Conservation (phyloP, 1,284 basidiomycete genomes). For the Cystobasidium pallidum region DNA sequence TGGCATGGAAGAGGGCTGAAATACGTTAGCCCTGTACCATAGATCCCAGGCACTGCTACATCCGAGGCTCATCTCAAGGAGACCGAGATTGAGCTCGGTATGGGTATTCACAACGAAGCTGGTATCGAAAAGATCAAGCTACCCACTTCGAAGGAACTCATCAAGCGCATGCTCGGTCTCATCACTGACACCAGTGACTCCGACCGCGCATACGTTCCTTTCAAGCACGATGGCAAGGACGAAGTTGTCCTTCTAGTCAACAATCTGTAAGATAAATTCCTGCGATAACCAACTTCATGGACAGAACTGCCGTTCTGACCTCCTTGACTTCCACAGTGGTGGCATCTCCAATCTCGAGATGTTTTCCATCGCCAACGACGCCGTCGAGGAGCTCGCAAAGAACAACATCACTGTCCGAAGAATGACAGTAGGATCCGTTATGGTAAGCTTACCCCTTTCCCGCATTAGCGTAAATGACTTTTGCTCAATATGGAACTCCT, state of each 20-base stretch:
- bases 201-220: conserved; percentile 83
- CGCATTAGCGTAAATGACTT: background rate
- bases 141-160: conserved; percentile 69
- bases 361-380: conserved; percentile 60
- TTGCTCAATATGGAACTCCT: conserved; percentile 48
- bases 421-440: conserved; percentile 35
- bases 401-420: conserved; percentile 67
- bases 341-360: conserved; percentile 86
- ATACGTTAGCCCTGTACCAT: too few relatives aligned
- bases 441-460: too few relatives aligned
- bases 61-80: conserved; percentile 65
- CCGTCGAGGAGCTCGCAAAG: conserved; percentile 63
- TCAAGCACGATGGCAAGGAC: conserved; percentile 65
- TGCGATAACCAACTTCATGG: conserved; percentile 58
- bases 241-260: conserved; percentile 63
- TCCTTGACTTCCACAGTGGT: conserved; percentile 58
- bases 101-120: conserved; percentile 87
- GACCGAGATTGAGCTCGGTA: conserved; percentile 80
- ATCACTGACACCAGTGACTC: conserved; percentile 73
- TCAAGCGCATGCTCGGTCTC: conserved; percentile 71
- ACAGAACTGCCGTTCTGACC: conserved; percentile 60
- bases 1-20: too few relatives aligned
- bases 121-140: conserved; percentile 67
- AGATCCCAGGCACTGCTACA: conserved; percentile 69
- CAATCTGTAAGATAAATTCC: conserved; percentile 55